These are phyloP conservation scores for Epichloe baconii DNA, from an alignment of 2,329 filamentous ascomycete species.

Conservation along the genomic window DNA sequence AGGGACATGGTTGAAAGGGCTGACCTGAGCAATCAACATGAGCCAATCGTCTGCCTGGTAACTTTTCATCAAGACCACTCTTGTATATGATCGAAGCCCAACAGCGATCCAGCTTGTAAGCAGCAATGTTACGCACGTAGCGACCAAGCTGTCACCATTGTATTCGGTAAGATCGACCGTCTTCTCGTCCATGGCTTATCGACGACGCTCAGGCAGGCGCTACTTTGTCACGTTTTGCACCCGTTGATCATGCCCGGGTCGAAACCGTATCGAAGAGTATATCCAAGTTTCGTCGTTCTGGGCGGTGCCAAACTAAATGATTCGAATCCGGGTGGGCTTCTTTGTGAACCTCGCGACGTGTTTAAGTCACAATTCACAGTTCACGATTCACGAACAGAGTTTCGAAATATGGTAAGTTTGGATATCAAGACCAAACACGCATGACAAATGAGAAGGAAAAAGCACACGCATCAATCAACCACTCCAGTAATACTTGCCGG, in stretches of 20 bases:
- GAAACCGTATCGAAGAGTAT: neutral
- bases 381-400: neutral
- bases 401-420: neutral
- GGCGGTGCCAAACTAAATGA: neutral
- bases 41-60: slow-evolving; percentile 41
- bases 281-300: neutral
- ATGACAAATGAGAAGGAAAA: neutral
- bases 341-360: neutral
- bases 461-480: neutral
- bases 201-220: neutral
- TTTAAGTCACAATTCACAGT: neutral
- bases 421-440: neutral
- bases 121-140: slow-evolving; percentile 24
- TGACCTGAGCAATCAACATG: slow-evolving; percentile 36
- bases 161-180: slow-evolving; percentile 22
- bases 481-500: neutral
- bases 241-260: slow-evolving; percentile 1
- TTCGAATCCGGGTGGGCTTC: neutral
- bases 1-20: neutral
- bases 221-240: neutral
- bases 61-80: slow-evolving; percentile 28
- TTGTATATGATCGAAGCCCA: slow-evolving; percentile 30
- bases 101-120: slow-evolving; percentile 29
- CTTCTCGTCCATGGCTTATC: slow-evolving; percentile 16
- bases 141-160: slow-evolving; percentile 25